Base-by-base conservation (phyloP, 1,284 basidiomycete species). In the Wallemia mellicola region DNA sequence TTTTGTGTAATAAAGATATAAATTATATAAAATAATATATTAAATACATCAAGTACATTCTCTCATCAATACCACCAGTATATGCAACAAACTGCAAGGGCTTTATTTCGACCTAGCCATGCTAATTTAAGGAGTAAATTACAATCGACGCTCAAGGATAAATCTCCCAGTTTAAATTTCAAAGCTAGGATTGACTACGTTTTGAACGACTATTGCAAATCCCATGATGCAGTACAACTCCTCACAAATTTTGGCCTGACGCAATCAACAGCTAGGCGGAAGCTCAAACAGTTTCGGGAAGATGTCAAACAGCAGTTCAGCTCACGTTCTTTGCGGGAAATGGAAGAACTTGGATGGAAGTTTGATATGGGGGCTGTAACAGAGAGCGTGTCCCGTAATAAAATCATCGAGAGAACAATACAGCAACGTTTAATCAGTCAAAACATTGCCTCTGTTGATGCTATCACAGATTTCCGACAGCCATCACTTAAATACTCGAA, bases 391-490 rank as follows among this genome's bases (percentile, higher is more conserved):
- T 22, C 38, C 14, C 38, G 38, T 48, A n/a, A n/a, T 22, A 48
- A 48, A 22, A 11, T 48, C 9, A 48, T 48, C 5, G 38, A 48
- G n/a, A 48, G 38, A n/a, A n/a, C 38, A 3, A n/a, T 48, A 7
- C 38, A 48, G 38, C 38, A 48, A n/a, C 9, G 38, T 5, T n/a
- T 48, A 5, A n/a, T 48, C 5, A 48, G 38, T n/a, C 14, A 48
- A 3, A 48, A 48, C 22, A n/a, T 48, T 5, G 9, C 38, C 3
- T 5, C 14, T n/a, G 38, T 48, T 17, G 9, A 11, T 11, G 28
- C 61, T 1, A 61, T 64, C 2, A 71, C 71, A 28, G 72, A 74
- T 63, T 60, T 71, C 11, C 65, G 70, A 1, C 64, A 65, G 57
- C 65, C 73, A 2, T 63, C 68, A 17, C 65, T 68, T 25, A 63